Base-by-base conservation (phyloP, 768 basidiomycete species). In the Suillus decipiens region DNA sequence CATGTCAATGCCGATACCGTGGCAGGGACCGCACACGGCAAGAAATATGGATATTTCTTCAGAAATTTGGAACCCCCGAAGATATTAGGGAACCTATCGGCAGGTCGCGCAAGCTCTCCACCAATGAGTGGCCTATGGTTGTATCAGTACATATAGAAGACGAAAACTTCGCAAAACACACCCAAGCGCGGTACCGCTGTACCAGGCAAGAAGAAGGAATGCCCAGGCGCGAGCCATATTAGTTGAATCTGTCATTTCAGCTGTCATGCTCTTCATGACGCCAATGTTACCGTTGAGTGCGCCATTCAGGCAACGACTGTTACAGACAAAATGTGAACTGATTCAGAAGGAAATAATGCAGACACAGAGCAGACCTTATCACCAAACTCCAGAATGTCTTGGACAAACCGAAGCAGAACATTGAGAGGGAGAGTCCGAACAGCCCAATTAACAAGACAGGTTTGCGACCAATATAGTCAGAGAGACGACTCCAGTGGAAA, bases 11-110 rank as follows among this genome's bases (percentile, higher is more conserved):
- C 72, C 1, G 86, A 78, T 67, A 87, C 81, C 1, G 81, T 82
- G 1, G 86, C 88, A 5, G 87, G 78, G 17, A 89, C 81, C 14
- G 86, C 80, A 66, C 89, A 90, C 0, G 90, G 84, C 17, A 91
- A 78, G 71, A 90, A 89, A 73, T 93, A 92, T 0, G 91, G 90
- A 72, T 88, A 88, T 58, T 80, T 70, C 66, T 79, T 81, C 80
- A 87, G 82, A 67, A 93, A 90, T 17, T 67, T 65, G 5, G 77
- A 79, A 42, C 76, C 63, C 53, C 87, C 88, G 64, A 92, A 92
- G 2, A 81, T 61, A 3, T 65, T 66, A 1, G 89, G 89, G 70
- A 89, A 91, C 28, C 83, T 84, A 50, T 91, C 88, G 56, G 82
- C 80, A 0, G 90, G 91, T 39, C 76, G 82, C 12, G 88, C 84